A percentile compares a stretch with the other conserved stretches of the same genome.
These are phyloP conservation scores for Cladosporium sp. DNA, from an alignment of 2,329 filamentous ascomycete genomes.

Conservation along the genomic window DNA sequence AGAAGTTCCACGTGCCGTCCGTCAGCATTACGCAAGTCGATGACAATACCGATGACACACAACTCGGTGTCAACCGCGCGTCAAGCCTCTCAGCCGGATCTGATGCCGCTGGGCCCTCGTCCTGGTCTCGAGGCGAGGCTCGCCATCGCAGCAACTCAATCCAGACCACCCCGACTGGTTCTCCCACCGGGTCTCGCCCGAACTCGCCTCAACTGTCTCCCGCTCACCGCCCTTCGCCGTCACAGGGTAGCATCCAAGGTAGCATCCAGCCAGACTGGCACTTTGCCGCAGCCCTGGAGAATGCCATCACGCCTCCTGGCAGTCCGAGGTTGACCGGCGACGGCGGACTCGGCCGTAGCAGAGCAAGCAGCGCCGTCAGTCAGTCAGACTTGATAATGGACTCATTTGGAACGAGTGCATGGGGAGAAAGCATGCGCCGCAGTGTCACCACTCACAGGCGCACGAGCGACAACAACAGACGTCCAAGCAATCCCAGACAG, in stretches of 20 bases:
- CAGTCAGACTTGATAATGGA: constrained; percentile 79
- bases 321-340: constrained; percentile 26
- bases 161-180: constrained; percentile 24
- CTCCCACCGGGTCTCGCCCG: constrained; percentile 16
- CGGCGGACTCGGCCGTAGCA: constrained; percentile 50
- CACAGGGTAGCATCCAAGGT: constrained; percentile 32
- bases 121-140: constrained; percentile 20
- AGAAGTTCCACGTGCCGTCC: constrained; percentile 33
- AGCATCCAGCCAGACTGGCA: constrained; percentile 46
- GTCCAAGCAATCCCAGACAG: neutral
- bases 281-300: constrained; percentile 47
- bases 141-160: constrained; percentile 35
- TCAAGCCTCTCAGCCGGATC: constrained; percentile 22
- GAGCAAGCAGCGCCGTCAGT: constrained; percentile 70
- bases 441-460: constrained; percentile 66
- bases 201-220: constrained; percentile 23
- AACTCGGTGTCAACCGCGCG: constrained; percentile 27
- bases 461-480: constrained; percentile 12
- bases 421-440: constrained; percentile 88
- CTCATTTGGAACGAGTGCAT: constrained; percentile 84
- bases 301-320: constrained; percentile 38
- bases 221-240: constrained; percentile 31
- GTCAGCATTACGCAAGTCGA: constrained; percentile 37
- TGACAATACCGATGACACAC: neutral
- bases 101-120: constrained; percentile 8